phyloP scores from a whole-genome alignment of 768 basidiomycete species.

The Boletus fagicola region DNA sequence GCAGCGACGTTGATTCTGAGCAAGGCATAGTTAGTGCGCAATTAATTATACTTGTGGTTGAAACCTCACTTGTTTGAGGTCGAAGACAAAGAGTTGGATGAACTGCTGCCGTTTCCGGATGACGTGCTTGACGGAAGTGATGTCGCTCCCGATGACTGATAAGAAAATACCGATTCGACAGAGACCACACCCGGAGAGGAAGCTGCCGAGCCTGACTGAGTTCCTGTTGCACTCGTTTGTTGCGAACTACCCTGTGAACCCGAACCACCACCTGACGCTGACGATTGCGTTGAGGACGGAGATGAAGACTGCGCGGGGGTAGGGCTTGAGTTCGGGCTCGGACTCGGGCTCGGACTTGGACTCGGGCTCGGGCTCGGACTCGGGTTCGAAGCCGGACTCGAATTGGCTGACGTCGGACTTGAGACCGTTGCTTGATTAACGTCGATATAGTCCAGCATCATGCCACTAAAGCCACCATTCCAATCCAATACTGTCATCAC shows the following conservation, averaged over 20 bases:
- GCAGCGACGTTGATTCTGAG: slow-evolving; percentile 15
- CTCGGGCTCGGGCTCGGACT: neutral
- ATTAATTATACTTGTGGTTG: neutral
- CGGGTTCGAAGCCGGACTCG: neutral
- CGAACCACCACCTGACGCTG: neutral
- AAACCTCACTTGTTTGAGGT: slow-evolving; percentile 13
- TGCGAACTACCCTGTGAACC: neutral
- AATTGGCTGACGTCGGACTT: slow-evolving; percentile 1
- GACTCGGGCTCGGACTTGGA: neutral
- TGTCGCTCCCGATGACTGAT: slow-evolving; percentile 6
- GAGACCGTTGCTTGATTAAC: slow-evolving; percentile 24
- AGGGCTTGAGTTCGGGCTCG: neutral
- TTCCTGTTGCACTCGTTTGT: neutral
- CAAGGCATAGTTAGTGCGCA: neutral
- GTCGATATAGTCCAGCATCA: slow-evolving; percentile 31
- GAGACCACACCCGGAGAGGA: neutral
- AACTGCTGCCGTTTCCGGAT: neutral
- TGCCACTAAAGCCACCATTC: slow-evolving; percentile 26
- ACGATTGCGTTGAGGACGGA: neutral
- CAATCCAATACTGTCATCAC: slow-evolving; percentile 27
- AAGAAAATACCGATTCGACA: slow-evolving; percentile 6
- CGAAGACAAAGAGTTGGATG: slow-evolving; percentile 1
- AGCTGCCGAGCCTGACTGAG: neutral
- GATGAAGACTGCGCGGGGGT: slow-evolving; percentile 5
- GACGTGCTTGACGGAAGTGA: slow-evolving; percentile 13